phyloP scores from a whole-genome alignment of 371 early-diverging fungal genomes.

The Rhizopus sp. region DNA sequence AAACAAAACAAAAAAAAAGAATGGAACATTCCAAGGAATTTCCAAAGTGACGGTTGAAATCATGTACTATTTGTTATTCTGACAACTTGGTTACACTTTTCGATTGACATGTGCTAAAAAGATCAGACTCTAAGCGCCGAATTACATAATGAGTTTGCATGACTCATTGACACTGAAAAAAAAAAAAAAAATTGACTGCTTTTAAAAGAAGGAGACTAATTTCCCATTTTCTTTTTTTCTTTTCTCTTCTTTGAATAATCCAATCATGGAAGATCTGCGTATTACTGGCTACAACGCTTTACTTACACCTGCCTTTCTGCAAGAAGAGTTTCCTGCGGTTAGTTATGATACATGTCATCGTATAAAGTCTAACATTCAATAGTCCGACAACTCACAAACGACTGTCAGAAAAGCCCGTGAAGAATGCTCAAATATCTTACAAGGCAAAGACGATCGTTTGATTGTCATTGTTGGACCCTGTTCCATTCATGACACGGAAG shows the following conservation, averaged over 20 bases:
- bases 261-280: constrained; percentile 63
- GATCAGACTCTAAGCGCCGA: not conserved
- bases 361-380: not conserved
- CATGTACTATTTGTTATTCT: not conserved
- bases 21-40: too few species aligned
- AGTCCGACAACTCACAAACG: constrained; percentile 36
- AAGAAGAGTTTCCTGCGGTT: constrained; percentile 65
- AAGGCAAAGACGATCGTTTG: constrained; percentile 82
- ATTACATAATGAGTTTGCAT: constrained; percentile 1
- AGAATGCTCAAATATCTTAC: constrained; percentile 70
- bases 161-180: not conserved
- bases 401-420: constrained; percentile 61
- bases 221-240: constrained; percentile 1
- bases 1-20: too few species aligned
- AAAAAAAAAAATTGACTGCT: not conserved
- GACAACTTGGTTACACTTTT: not conserved
- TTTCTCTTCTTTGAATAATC: not conserved
- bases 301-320: constrained; percentile 59
- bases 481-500: constrained; percentile 84
- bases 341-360: constrained; percentile 6
- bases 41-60: too few species aligned
- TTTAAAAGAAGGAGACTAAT: not conserved
- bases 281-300: constrained; percentile 65
- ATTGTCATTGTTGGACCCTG: constrained; percentile 93
- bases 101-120: too few species aligned